Percentiles rank a stretch among this genome's conserved stretches.
Conservation (phyloP, 495 filamentous ascomycete genomes). For the Parmelia sp. region DNA sequence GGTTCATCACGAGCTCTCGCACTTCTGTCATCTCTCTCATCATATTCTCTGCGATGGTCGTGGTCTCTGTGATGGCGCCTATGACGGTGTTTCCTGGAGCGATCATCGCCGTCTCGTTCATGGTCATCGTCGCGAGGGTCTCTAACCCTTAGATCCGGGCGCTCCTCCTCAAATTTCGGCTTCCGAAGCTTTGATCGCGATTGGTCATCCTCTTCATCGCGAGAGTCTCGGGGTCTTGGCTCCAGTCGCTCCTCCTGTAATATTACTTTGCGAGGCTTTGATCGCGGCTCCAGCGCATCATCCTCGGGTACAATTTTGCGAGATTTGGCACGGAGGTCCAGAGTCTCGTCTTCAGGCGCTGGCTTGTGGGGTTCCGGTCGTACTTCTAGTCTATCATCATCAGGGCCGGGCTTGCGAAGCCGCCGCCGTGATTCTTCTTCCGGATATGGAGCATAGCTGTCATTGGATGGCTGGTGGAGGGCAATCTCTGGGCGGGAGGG, state of each 20-base stretch:
- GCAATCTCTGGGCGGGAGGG: constrained; percentile 14
- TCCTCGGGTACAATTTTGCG: background rate
- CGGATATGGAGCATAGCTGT: constrained; percentile 20
- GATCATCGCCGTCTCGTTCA: constrained; percentile 19
- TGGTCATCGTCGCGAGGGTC: constrained; percentile 30
- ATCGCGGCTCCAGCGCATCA: background rate
- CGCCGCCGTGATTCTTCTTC: constrained; percentile 21
- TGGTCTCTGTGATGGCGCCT: constrained; percentile 19
- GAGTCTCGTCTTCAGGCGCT: background rate
- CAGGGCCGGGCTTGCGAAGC: constrained; percentile 19
- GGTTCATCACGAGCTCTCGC: constrained; percentile 26
- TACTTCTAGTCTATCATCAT: constrained; percentile 14
- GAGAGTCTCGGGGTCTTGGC: constrained; percentile 5
- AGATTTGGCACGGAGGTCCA: background rate
- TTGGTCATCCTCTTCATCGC: constrained; percentile 14
- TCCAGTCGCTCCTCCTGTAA: constrained; percentile 20
- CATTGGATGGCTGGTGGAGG: constrained; percentile 19
- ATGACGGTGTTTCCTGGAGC: constrained; percentile 19
- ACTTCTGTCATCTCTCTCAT: constrained; percentile 11
- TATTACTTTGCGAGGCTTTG: constrained; percentile 7
- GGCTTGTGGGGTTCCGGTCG: constrained; percentile 5
- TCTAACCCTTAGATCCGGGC: constrained; percentile 12
- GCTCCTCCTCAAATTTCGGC: constrained; percentile 19
- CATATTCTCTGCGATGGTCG: constrained; percentile 15
- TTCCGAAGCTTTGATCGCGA: constrained; percentile 7